These are phyloP conservation scores for Paragyromitra xinjiangensis DNA, from an alignment of 495 filamentous ascomycete species.

Conservation along the genomic window DNA sequence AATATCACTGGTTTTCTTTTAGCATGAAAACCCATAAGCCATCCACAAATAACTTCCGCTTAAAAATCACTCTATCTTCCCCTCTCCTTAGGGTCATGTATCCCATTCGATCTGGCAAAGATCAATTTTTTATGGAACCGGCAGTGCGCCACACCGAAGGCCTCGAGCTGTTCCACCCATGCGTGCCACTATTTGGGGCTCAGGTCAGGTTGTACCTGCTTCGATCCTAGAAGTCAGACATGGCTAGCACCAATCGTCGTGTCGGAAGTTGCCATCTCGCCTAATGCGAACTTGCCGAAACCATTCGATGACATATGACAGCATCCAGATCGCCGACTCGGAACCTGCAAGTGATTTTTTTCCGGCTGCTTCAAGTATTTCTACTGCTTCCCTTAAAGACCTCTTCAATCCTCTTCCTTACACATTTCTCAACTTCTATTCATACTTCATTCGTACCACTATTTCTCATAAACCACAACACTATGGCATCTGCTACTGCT, in stretches of 20 bases:
- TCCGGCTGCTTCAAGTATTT: constrained; percentile 24
- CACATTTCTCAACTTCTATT: neutral
- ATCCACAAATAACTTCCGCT: too few species aligned
- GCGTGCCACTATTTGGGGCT: neutral
- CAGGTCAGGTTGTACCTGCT: neutral
- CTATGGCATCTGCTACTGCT: constrained; percentile 85
- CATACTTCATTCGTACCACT: constrained; percentile 4
- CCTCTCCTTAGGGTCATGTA: neutral
- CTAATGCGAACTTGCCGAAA: constrained; percentile 36
- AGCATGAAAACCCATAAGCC: neutral
- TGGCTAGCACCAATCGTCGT: neutral
- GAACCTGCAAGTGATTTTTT: constrained; percentile 16
- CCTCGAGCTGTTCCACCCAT: neutral
- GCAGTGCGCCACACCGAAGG: neutral
- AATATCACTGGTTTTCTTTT: constrained; percentile 5
- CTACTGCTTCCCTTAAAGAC: constrained; percentile 3
- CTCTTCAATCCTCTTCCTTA: neutral
- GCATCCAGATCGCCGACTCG: constrained; percentile 33
- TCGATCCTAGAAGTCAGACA: neutral
- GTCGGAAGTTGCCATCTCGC: constrained; percentile 29
- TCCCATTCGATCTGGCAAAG: neutral
- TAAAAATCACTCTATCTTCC: neutral
- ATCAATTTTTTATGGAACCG: neutral
- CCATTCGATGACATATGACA: constrained; percentile 39
- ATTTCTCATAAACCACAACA: constrained; percentile 46